phyloP scores from a whole-genome alignment of 441 rosid species.

The Bruguiera hainesii region DNA sequence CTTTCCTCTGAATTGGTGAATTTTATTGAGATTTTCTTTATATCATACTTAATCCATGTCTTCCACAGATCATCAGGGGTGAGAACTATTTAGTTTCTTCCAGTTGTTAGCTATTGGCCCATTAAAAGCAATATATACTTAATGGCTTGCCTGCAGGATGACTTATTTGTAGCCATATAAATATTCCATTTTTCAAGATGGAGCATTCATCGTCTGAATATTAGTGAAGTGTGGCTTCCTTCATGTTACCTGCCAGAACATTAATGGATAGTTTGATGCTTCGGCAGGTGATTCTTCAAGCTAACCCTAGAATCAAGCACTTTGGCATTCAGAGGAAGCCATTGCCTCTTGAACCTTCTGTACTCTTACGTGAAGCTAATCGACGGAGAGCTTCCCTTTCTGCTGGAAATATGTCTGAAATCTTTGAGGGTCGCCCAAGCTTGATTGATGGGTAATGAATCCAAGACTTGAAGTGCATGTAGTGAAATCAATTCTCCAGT shows the following conservation, averaged over 20 bases:
- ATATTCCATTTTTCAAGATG: constrained; percentile 1
- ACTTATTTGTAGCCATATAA: neutral
- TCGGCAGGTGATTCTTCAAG: constrained; percentile 76
- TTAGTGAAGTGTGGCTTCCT: neutral
- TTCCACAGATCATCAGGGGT: neutral
- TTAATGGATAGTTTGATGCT: constrained; percentile 11
- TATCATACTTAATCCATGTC: neutral
- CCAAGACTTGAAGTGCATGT: constrained; percentile 21
- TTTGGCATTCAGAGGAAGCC: constrained; percentile 86
- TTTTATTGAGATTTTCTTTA: constrained; percentile 2
- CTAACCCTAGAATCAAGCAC: constrained; percentile 65
- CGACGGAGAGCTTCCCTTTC: constrained; percentile 97
- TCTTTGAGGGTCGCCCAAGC: constrained; percentile 59
- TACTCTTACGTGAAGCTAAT: constrained; percentile 94
- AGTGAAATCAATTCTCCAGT: constrained; percentile 6
- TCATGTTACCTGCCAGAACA: neutral
- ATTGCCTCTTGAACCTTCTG: constrained; percentile 96
- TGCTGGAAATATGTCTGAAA: constrained; percentile 86
- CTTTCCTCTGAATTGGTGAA: neutral
- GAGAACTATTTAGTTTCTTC: neutral
- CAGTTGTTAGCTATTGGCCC: neutral
- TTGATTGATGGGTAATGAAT: constrained; percentile 75
- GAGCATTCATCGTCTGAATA: constrained; percentile 4
- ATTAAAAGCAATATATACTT: neutral
- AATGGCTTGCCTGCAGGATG: neutral